phyloP scores from a whole-genome alignment of 768 basidiomycete species.

The Naganishia antarctica region DNA sequence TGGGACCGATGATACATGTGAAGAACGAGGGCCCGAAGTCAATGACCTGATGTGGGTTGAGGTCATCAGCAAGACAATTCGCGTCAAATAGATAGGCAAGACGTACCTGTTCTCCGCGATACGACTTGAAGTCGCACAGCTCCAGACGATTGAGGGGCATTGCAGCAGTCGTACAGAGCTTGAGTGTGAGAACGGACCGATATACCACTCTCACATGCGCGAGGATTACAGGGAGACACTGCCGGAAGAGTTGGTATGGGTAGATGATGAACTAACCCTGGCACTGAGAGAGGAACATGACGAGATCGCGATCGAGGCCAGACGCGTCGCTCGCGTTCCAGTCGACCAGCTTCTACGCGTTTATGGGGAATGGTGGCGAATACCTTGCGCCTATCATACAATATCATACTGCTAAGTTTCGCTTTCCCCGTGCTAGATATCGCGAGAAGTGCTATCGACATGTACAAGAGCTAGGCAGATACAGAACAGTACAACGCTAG shows the following conservation, averaged over 20 bases:
- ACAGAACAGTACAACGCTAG: too few species aligned
- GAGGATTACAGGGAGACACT: background rate
- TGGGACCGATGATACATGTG: slow-evolving; percentile 94
- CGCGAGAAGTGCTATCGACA: too few species aligned
- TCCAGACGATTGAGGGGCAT: slow-evolving; percentile 58
- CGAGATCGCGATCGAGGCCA: background rate
- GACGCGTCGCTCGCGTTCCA: background rate
- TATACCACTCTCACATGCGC: too few species aligned
- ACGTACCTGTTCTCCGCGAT: slow-evolving; percentile 55
- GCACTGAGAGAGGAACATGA: background rate
- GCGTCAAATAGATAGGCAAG: background rate
- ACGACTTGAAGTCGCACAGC: slow-evolving; percentile 95
- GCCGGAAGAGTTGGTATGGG: background rate
- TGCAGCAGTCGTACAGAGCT: too few species aligned
- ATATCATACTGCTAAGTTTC: too few species aligned
- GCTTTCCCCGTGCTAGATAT: too few species aligned
- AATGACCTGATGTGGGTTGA: slow-evolving; percentile 40
- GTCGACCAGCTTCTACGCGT: too few species aligned
- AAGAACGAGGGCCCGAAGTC: slow-evolving; percentile 57
- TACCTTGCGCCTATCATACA: too few species aligned
- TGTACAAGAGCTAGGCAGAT: too few species aligned
- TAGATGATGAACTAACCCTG: background rate
- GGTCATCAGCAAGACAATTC: slow-evolving; percentile 35
- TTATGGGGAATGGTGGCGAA: background rate
- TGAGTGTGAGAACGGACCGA: too few species aligned